Evolutionary conservation across 2,329 filamentous ascomycete genomes (phyloP).

Genomic region (Sarocladium oryzae): DNA sequence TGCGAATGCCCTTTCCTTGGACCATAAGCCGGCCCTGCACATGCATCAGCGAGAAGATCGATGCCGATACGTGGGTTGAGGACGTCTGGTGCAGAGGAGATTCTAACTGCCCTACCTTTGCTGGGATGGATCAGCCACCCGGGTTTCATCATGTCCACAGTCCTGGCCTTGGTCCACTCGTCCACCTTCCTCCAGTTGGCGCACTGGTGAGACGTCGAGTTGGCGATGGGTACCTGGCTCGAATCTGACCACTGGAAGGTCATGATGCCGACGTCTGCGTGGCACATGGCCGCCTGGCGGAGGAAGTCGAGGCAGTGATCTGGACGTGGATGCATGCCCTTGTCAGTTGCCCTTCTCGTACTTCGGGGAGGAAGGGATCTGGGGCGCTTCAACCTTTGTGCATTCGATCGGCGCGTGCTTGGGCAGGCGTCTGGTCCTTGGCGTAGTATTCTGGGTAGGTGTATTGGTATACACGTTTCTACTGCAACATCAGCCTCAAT

Average conservation of each 20-base stretch:
- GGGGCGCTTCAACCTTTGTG: constrained; percentile 7
- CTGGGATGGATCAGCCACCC: not conserved
- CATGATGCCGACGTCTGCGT: constrained; percentile 8
- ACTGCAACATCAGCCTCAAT: too few relatives aligned
- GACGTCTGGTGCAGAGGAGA: too few relatives aligned
- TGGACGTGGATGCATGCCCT: not conserved
- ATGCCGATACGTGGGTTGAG: too few relatives aligned
- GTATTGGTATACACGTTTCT: constrained; percentile 12
- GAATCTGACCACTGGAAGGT: constrained; percentile 11
- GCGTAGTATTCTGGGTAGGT: constrained; percentile 6
- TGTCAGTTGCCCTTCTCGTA: too few relatives aligned
- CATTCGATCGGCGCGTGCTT: constrained; percentile 7
- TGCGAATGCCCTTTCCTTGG: too few relatives aligned
- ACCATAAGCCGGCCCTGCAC: too few relatives aligned
- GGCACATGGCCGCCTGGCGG: constrained; percentile 10
- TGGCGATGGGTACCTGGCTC: constrained; percentile 10
- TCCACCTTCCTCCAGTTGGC: constrained; percentile 12
- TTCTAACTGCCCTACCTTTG: too few relatives aligned
- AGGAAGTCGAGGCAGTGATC: constrained; percentile 12
- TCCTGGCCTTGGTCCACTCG: constrained; percentile 10
- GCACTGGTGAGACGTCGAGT: constrained; percentile 12
- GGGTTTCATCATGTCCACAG: constrained; percentile 11
- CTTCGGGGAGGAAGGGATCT: too few relatives aligned
- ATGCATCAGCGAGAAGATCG: too few relatives aligned
- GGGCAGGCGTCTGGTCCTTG: constrained; percentile 3